Base-by-base conservation (phyloP, 257 asterid genomes). In the Mentha longifolia region DNA sequence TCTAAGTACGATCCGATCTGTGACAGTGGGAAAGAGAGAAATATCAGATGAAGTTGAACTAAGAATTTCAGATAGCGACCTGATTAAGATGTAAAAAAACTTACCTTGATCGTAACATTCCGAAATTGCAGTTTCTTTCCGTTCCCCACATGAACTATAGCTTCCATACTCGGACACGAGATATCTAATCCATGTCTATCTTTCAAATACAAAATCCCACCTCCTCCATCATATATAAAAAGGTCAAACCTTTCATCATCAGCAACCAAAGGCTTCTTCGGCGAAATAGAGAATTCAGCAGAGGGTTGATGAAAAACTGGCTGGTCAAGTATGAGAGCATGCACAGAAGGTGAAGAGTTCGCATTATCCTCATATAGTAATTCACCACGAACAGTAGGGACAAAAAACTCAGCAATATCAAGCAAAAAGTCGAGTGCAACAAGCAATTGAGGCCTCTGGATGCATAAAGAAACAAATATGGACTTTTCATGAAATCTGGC, bases 391-490 rank as follows among this genome's bases (percentile, higher is more conserved):
- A 94, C 81, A 51, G 95, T 83, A 50, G 99, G 98, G 74, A 94
- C 98, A 85, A 94, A 94, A 85, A 94, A 94, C 84, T 91, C 98
- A 58, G 78, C 97, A 74, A 94, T 67, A 50, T 89, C 97, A 68
- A 89, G 92, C 82, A 91, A 76, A 85, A 94, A 94, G 74, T 94
- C 99, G 67, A 94, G 93, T 62, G 99, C 95, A 51, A 94, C 99
- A 67, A 94, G 97, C 85, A 94, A 72, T 75, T 86, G 97, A 22
- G 99, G 99, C 88, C 99, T 88, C 83, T 94, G 99, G 82, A 94
- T 89, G 84, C 92, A 84, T 75, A 94, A 78, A 80, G 90, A 87
- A 64, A 91, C 47, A 73, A 61, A 76, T 25, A 92, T 91, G 31
- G 88, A 87, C 68, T 80, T 71, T 75, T 85, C 90, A 77, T 61